Evolutionary conservation across 2,329 filamentous ascomycete genomes (phyloP).

Genomic region (Beauveria asiatica): DNA sequence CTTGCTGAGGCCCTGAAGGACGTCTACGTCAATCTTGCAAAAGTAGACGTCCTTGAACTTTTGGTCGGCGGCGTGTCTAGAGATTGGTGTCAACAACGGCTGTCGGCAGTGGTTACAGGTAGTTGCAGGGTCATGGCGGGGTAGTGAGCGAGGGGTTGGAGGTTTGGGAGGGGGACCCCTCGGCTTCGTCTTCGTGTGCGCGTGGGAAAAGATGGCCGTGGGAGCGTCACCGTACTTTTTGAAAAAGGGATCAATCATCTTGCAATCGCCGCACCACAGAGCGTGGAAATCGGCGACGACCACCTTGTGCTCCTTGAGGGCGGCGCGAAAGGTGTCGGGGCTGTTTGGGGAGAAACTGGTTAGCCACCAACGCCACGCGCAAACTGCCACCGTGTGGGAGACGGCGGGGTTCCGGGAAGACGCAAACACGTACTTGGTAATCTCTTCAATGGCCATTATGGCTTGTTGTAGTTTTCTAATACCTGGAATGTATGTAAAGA

Average conservation of each 20-base stretch:
- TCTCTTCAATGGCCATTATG: slow-evolving; percentile 10
- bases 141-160: not conserved
- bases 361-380: not conserved
- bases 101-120: not conserved
- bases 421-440: slow-evolving; percentile 6
- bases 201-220: not conserved
- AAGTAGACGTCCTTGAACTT: slow-evolving; percentile 56
- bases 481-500: not conserved
- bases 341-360: not conserved
- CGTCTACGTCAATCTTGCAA: slow-evolving; percentile 81
- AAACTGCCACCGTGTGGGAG: too few species aligned
- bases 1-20: slow-evolving; percentile 61
- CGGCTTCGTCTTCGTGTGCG: not conserved
- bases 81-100: not conserved
- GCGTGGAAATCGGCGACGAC: slow-evolving; percentile 78
- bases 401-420: not conserved
- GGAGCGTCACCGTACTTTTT: slow-evolving; percentile 12
- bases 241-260: slow-evolving; percentile 68
- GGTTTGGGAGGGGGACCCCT: not conserved
- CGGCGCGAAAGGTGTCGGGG: slow-evolving; percentile 9
- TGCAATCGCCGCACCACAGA: slow-evolving; percentile 86
- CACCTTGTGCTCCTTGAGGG: slow-evolving; percentile 33
- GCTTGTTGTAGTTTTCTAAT: not conserved
- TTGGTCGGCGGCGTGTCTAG: slow-evolving; percentile 26
- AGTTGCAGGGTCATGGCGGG: not conserved